Conservation (phyloP, 1,284 basidiomycete genomes). For the Coniferiporia sulphurascens region DNA sequence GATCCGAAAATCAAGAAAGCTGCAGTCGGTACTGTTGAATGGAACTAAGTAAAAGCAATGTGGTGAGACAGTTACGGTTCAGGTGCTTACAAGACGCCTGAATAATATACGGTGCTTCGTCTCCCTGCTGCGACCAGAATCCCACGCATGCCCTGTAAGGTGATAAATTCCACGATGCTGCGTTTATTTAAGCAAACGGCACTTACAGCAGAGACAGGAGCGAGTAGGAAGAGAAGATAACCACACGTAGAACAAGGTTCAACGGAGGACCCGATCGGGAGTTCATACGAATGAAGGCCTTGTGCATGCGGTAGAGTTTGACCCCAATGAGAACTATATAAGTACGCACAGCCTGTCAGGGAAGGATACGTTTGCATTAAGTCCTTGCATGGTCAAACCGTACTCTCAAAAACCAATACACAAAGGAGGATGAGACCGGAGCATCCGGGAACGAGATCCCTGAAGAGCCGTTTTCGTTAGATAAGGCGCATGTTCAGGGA, state of each 20-base stretch:
- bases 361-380: not conserved
- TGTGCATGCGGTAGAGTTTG: constrained; percentile 12
- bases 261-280: not conserved
- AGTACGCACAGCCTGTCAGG: not conserved
- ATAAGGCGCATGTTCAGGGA: not conserved
- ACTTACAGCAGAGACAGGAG: constrained; percentile 12
- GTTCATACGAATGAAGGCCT: constrained; percentile 1
- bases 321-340: constrained; percentile 6
- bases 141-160: constrained; percentile 11
- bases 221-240: constrained; percentile 12
- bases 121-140: constrained; percentile 13
- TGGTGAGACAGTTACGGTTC: not conserved
- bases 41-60: not conserved
- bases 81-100: constrained; percentile 14
- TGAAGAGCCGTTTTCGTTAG: not conserved
- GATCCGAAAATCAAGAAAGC: constrained; percentile 16
- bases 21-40: constrained; percentile 11
- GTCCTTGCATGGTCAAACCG: not conserved
- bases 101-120: constrained; percentile 11
- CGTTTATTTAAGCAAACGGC: not conserved
- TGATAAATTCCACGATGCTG: not conserved
- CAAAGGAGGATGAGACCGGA: constrained; percentile 11
- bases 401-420: constrained; percentile 11
- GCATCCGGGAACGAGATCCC: constrained; percentile 8
- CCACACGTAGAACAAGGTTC: constrained; percentile 8